These are phyloP conservation scores for Glomus cerebriforme DNA, from an alignment of 192 early-diverging fungal genomes.

Conservation along the genomic window DNA sequence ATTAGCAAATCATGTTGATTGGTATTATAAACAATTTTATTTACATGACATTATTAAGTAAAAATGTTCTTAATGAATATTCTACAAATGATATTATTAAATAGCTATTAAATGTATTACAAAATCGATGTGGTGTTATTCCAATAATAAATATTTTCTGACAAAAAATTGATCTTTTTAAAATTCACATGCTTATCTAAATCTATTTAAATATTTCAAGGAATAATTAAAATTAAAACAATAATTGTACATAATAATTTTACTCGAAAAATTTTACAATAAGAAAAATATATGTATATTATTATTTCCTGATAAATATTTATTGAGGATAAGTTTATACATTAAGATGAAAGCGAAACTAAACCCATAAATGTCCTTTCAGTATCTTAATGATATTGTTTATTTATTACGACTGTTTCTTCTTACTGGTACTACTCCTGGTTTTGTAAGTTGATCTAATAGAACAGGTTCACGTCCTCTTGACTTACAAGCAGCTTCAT, in stretches of 20 bases:
- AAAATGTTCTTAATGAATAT: background rate
- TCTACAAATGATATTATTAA: background rate
- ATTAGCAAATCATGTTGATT: no score
- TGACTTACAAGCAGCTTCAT: slow-evolving; percentile 20
- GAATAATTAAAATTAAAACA: background rate
- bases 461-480: background rate
- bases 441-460: slow-evolving; percentile 7
- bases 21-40: background rate
- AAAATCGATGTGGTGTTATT: no score
- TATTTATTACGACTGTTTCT: slow-evolving; percentile 8
- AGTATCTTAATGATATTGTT: background rate
- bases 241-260: background rate
- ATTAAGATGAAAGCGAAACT: background rate
- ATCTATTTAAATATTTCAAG: background rate
- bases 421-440: background rate
- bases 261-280: background rate
- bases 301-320: background rate
- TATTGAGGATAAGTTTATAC: background rate
- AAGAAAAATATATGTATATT: background rate
- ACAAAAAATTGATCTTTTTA: no score
- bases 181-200: background rate
- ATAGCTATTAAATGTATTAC: no score
- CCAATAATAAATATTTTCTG: no score
- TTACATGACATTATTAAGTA: background rate
- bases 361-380: no score